Evolutionary conservation across 192 early-diverging fungal genomes (phyloP).

Genomic region (Entophlyctis luteolus): DNA sequence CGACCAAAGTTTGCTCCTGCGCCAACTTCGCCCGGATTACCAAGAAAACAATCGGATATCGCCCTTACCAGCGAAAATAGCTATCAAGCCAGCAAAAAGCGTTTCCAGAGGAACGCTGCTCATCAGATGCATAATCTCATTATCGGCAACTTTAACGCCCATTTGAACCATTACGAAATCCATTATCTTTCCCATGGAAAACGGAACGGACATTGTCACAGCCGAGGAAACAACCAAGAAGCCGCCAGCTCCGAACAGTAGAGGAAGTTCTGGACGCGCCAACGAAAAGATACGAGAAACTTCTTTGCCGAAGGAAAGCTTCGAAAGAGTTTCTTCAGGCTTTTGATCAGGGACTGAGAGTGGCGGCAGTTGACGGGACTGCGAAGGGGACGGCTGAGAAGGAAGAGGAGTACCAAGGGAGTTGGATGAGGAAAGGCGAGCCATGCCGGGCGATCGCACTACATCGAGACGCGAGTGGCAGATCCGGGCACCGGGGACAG

Average conservation of each 20-base stretch:
- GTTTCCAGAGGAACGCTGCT: constrained; percentile 3
- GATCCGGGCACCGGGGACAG: too few relatives aligned
- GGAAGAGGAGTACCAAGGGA: too few relatives aligned
- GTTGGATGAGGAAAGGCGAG: too few relatives aligned
- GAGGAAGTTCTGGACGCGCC: constrained; percentile 23
- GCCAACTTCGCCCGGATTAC: constrained; percentile 16
- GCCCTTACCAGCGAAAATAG: not conserved
- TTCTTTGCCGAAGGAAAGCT: constrained; percentile 15
- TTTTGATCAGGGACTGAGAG: not conserved
- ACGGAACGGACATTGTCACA: constrained; percentile 40
- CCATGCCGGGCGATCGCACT: too few relatives aligned
- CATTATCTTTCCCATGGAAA: constrained; percentile 41
- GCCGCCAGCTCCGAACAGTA: constrained; percentile 13
- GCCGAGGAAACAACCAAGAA: constrained; percentile 32
- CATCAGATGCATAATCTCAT: constrained; percentile 15
- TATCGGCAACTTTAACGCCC: constrained; percentile 16
- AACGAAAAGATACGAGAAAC: constrained; percentile 13
- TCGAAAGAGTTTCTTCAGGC: not conserved
- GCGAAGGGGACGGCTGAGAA: too few relatives aligned
- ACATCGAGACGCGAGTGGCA: too few relatives aligned
- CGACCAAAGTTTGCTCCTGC: constrained; percentile 38
- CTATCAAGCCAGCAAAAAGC: constrained; percentile 25
- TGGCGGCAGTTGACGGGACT: too few relatives aligned
- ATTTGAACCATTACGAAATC: constrained; percentile 34
- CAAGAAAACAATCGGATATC: not conserved